Percentiles rank a stretch among this genome's conserved stretches.
Conservation (phyloP, 805 yeast genomes). For the Diddensiella caesifluorescens region DNA sequence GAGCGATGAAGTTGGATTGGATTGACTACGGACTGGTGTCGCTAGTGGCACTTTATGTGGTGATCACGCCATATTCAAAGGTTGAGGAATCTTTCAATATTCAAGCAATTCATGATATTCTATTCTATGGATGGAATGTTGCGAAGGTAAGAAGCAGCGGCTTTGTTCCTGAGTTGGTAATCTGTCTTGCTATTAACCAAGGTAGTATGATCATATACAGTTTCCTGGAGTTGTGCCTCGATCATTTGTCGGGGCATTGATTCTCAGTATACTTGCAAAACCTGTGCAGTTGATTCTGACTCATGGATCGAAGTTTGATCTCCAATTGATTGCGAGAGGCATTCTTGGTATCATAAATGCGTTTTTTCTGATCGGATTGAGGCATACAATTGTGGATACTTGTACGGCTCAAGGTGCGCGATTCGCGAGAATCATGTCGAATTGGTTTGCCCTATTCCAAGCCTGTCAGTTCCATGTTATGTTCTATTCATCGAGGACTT, state of each 20-base stretch:
- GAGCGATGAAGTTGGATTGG: conserved; percentile 23
- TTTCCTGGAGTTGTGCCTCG: conserved; percentile 92
- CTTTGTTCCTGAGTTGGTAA: no score
- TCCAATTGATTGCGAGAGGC: conserved; percentile 53
- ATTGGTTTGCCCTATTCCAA: conserved; percentile 56
- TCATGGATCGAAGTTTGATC: conserved; percentile 39
- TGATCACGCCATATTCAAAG: conserved; percentile 74
- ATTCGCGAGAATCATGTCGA: conserved; percentile 9
- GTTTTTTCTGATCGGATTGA: conserved; percentile 45
- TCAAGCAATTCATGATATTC: conserved; percentile 82
- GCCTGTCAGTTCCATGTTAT: conserved; percentile 72
- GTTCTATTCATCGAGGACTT: conserved; percentile 74
- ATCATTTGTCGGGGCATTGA: conserved; percentile 67
- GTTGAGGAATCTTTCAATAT: conserved; percentile 91
- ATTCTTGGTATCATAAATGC: conserved; percentile 61
- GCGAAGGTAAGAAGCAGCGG: conserved; percentile 6
- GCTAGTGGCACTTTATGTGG: conserved; percentile 45
- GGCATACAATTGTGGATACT: conserved; percentile 34
- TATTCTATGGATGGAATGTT: conserved; percentile 53
- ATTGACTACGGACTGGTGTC: conserved; percentile 40
- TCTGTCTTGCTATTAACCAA: conserved; percentile 2
- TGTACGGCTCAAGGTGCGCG: not conserved
- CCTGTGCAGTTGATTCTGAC: conserved; percentile 28
- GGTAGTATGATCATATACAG: conserved; percentile 61
- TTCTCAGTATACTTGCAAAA: conserved; percentile 42